Base-by-base conservation (phyloP, 805 yeast species). In the Cyberlindnera japonica region DNA sequence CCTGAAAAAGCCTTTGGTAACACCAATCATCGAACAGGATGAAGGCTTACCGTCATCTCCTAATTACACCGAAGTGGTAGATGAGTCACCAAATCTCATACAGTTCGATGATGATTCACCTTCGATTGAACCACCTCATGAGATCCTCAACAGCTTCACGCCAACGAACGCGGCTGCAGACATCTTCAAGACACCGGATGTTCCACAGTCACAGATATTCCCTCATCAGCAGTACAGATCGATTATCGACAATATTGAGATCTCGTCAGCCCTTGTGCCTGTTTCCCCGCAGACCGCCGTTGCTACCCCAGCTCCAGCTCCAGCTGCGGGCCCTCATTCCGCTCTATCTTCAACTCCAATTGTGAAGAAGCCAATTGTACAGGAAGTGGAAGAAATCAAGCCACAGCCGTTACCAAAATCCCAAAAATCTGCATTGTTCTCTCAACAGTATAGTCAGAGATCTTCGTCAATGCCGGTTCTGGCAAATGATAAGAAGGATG, bases 51-150 rank as follows among this genome's bases (percentile, higher is more conserved):
- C 37, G 30, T 31, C 29, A 8, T 33, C 38, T 31, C 35, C 43
- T 24, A 24, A 32, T 7, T 48, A 54, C 1, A 21, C 25, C 6
- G 54, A 51, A 6, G 43, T 46, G 2, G 35, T 41, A 14, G 24
- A 22, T 9, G 38, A 29, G 5, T 42, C 40, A 2, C 72, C 72
- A 19, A 61, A 66, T 35, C 44, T 68, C 24, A 65, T 68, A 15
- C 65, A 68, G 39, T 44, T 68, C 4, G 58, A 55, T 33, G 68
- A 61, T 29, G 42, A 20, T 35, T 34, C 18, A 30, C 30, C 17
- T 32, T 11, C 28, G n/a, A n/a, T n/a, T n/a, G n/a, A n/a, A n/a
- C n/a, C n/a, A n/a, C n/a, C n/a, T n/a, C n/a, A n/a, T n/a, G n/a
- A n/a, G n/a, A n/a, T 7, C 14, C 20, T 14, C 35, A 10, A 19